Conservation (phyloP, 305 asterid genomes). For the Fraxinus paxiana region DNA sequence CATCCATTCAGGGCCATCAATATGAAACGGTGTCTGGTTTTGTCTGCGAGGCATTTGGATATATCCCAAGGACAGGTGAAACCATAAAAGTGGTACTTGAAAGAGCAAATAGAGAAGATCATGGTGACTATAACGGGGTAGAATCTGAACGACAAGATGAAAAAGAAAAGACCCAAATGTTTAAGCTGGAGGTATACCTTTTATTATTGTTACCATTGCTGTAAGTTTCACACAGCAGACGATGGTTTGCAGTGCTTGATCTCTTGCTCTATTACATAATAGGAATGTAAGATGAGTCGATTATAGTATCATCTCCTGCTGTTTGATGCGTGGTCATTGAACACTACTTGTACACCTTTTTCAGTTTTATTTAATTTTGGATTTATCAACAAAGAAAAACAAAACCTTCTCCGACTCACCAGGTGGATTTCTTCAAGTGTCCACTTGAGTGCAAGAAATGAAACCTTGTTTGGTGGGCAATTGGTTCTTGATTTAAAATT, state of each 20-base stretch:
- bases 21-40: conserved; percentile 98
- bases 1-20: conserved; percentile 73
- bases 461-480: background rate
- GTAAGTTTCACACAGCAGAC: background rate
- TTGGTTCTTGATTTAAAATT: background rate
- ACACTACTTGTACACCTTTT: background rate
- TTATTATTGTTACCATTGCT: background rate
- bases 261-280: background rate
- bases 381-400: background rate
- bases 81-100: conserved; percentile 78
- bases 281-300: background rate
- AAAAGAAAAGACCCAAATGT: conserved; percentile 60
- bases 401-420: background rate
- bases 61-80: conserved; percentile 95
- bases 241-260: background rate
- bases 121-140: conserved; percentile 47
- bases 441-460: background rate
- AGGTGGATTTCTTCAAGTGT: background rate
- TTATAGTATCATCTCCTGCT: background rate
- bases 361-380: background rate
- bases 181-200: conserved; percentile 77
- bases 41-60: conserved; percentile 96
- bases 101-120: conserved; percentile 67
- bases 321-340: background rate
- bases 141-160: conserved; percentile 64